These are phyloP conservation scores for Arabis alpina DNA, from an alignment of 345 rosid genomes.

Conservation along the genomic window DNA sequence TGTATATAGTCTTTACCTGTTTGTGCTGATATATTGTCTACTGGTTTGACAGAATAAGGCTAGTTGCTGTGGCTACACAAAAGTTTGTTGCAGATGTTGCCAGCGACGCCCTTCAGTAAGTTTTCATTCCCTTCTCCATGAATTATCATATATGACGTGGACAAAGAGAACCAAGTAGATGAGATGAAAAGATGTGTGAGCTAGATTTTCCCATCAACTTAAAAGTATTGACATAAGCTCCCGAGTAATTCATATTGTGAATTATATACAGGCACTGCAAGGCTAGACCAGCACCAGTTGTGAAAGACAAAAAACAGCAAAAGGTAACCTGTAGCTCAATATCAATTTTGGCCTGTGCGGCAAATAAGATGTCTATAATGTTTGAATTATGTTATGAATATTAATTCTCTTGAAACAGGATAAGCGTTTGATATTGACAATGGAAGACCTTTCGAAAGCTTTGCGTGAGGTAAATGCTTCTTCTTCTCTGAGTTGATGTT, in stretches of 20 bases:
- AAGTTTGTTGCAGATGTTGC: conserved; percentile 97
- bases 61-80: conserved; percentile 96
- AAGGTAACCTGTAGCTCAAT: conserved; percentile 53
- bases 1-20: not conserved
- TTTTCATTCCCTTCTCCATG: conserved; percentile 3
- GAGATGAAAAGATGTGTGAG: not conserved
- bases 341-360: not conserved
- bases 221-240: conserved; percentile 3
- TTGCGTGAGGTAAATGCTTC: conserved; percentile 65
- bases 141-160: not conserved
- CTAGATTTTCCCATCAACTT: not conserved
- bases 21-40: conserved; percentile 11
- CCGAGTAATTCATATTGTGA: conserved; percentile 21
- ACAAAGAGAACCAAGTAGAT: not conserved
- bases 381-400: conserved; percentile 12
- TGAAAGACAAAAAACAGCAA: conserved; percentile 97
- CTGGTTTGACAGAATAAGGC: conserved; percentile 66
- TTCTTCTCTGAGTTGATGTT: conserved; percentile 8
- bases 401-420: conserved; percentile 56
- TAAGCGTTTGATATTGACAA: conserved; percentile 80
- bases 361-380: not conserved
- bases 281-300: conserved; percentile 83
- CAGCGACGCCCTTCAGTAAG: conserved; percentile 85
- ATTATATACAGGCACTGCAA: conserved; percentile 71
- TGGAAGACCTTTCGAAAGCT: conserved; percentile 95